Conservation (phyloP, 2,329 filamentous ascomycete species). For the Drechslera avenae region DNA sequence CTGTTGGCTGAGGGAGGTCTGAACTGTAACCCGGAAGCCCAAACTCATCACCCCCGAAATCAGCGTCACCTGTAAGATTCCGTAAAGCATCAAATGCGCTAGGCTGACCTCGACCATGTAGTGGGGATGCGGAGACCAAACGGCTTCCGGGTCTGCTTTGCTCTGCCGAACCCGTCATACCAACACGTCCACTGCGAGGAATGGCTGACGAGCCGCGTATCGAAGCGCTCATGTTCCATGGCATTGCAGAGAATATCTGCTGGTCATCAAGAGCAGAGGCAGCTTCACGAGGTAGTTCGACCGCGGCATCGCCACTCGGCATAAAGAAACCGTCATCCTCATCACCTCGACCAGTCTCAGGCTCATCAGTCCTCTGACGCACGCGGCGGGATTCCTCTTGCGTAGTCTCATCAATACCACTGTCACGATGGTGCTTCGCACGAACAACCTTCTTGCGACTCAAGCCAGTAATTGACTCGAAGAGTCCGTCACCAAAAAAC, state of each 20-base stretch:
- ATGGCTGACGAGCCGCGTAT: conserved; percentile 56
- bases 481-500: conserved; percentile 63
- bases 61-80: conserved; percentile 39
- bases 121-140: conserved; percentile 65
- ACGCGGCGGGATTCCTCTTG: conserved; percentile 42
- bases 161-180: conserved; percentile 44
- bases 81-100: conserved; percentile 35
- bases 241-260: conserved; percentile 67
- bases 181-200: conserved; percentile 51
- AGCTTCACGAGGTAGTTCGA: conserved; percentile 74
- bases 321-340: conserved; percentile 43
- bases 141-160: conserved; percentile 52
- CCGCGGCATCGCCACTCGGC: conserved; percentile 57
- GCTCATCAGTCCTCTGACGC: conserved; percentile 38
- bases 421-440: conserved; percentile 44
- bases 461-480: conserved; percentile 54
- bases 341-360: conserved; percentile 44
- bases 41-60: conserved; percentile 32
- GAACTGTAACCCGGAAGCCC: conserved; percentile 25
- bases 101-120: conserved; percentile 57
- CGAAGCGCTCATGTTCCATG: conserved; percentile 68
- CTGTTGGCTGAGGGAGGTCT: conserved; percentile 16
- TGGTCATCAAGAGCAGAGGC: conserved; percentile 70
- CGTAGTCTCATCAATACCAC: conserved; percentile 42
- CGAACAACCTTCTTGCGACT: conserved; percentile 30